Evolutionary conservation across 2,329 filamentous ascomycete species (phyloP), one percentile per base, ranked within the genome.

Genomic region (Biscogniauxia mediterranea): DNA sequence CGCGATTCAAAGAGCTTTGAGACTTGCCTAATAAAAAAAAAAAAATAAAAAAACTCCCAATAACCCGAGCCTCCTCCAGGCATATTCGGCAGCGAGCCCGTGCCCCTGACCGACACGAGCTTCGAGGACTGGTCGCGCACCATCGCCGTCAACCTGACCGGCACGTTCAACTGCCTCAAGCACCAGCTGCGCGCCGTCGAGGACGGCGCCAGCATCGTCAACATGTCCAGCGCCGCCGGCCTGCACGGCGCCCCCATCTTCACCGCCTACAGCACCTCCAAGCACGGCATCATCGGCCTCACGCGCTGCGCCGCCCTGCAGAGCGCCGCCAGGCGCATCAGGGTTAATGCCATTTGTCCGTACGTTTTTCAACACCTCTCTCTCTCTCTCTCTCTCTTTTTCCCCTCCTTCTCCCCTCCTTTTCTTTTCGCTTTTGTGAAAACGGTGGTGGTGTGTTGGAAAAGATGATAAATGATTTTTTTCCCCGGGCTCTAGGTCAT

Each of bases 141-240:
- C 17, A 68, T 83, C 57, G 66, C 69, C 1, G 77, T 83, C 9
- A 83, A 84, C 65, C 61, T 78, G 7, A 76, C 69, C 7, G 82
- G 83, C 5, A 70, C 80, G 26, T 81, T 84, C 71, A 79, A 82
- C 55, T 83, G 80, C 61, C 62, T 86, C 61, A 73, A 80, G 17
- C 79, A 80, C n/a, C 69, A 85, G 66, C 61, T 85, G 11, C 73
- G 70, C 15, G 71, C 73, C 0, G 78, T 84, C 58, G 67, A 64
- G 26, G 69, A 73, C 7, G 66, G 73, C 13, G 79, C 76, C 0
- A 78, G 77, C 65, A 79, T 83, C 54, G 80, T 83, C 55, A 82
- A 79, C 66, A 76, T 78, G 13, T 67, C 76, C 6, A 79, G 76
- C 61, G 71, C 75, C 11, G 76, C 77, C 9, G 81, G 81, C 0